A percentile compares a stretch with the other conserved stretches of the same genome.
Evolutionary conservation across 2,329 filamentous ascomycete species (phyloP).

Genomic region (Verticillium nonalfalfae): DNA sequence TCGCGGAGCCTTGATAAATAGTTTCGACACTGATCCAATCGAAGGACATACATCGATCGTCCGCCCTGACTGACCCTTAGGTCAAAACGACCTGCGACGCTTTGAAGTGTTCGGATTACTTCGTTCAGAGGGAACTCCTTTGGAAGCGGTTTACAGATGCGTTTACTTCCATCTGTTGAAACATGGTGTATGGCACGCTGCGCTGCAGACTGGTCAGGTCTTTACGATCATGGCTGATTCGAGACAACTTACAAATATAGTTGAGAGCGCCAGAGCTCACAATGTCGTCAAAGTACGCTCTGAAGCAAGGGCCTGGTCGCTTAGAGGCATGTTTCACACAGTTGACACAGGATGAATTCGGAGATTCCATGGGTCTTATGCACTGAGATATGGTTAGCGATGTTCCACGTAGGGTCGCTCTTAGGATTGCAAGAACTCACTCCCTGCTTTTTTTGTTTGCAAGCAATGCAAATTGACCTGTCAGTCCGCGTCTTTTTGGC

Average conservation of each 20-base stretch:
- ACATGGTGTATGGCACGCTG: conserved; percentile 34
- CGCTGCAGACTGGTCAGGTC: conserved; percentile 16
- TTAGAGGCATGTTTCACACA: conserved; percentile 7
- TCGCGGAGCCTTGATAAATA: conserved; percentile 29
- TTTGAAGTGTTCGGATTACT: conserved; percentile 25
- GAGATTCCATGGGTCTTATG: not conserved
- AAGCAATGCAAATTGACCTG: conserved; percentile 12
- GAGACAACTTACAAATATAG: conserved; percentile 28
- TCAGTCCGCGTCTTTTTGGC: conserved; percentile 9
- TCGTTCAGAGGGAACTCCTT: conserved; percentile 28
- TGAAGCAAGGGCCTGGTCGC: conserved; percentile 25
- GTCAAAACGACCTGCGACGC: conserved; percentile 32
- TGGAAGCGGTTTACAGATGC: conserved; percentile 31
- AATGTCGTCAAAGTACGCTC: conserved; percentile 34
- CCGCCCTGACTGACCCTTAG: conserved; percentile 33
- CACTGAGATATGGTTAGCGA: conserved; percentile 2
- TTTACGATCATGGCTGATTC: not conserved
- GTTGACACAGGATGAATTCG: conserved; percentile 4
- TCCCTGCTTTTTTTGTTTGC: conserved; percentile 9
- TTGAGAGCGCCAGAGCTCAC: conserved; percentile 36
- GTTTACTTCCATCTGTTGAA: conserved; percentile 23
- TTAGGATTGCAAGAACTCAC: not conserved
- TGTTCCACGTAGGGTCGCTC: too few species aligned
- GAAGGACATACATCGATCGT: conserved; percentile 31
- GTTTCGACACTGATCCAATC: conserved; percentile 30